Conservation (phyloP, 2,329 filamentous ascomycete species). For the Septoria linicola region DNA sequence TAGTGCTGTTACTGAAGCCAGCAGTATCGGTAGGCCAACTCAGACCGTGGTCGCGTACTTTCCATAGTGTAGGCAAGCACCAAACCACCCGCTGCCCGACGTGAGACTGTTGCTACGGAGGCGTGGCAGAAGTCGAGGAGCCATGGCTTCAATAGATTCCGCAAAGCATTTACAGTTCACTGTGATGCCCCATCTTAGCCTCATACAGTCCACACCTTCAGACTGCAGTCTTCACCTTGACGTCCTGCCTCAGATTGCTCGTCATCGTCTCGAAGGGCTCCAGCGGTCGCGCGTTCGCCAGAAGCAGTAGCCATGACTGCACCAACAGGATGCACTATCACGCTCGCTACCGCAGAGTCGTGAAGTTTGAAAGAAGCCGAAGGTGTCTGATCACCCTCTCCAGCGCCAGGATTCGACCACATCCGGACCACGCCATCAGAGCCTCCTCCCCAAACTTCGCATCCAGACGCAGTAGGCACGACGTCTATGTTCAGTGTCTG, state of each 20-base stretch:
- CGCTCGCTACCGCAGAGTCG: constrained; percentile 48
- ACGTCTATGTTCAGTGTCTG: constrained; percentile 60
- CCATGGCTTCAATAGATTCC: too few relatives aligned
- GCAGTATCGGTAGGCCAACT: too few relatives aligned
- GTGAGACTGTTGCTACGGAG: too few relatives aligned
- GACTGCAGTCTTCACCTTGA: background rate
- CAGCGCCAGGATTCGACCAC: constrained; percentile 50
- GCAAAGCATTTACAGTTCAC: too few relatives aligned
- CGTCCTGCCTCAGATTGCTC: background rate
- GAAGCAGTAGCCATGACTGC: constrained; percentile 52
- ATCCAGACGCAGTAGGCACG: constrained; percentile 39
- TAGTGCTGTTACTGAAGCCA: too few relatives aligned
- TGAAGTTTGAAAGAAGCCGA: constrained; percentile 48
- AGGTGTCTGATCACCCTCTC: constrained; percentile 44
- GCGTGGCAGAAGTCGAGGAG: too few relatives aligned
- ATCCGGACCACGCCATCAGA: constrained; percentile 51
- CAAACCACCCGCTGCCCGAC: too few relatives aligned
- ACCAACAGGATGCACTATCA: constrained; percentile 49
- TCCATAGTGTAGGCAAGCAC: too few relatives aligned
- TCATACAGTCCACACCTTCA: constrained; percentile 7
- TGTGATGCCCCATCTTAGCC: too few relatives aligned
- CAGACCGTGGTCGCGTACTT: too few relatives aligned
- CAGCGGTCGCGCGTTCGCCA: constrained; percentile 31
- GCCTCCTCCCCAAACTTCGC: constrained; percentile 61
- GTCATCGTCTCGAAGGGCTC: background rate